These are phyloP conservation scores for Nothophaeocryptopus gaeumannii DNA, from an alignment of 2,329 filamentous ascomycete genomes.

Conservation along the genomic window DNA sequence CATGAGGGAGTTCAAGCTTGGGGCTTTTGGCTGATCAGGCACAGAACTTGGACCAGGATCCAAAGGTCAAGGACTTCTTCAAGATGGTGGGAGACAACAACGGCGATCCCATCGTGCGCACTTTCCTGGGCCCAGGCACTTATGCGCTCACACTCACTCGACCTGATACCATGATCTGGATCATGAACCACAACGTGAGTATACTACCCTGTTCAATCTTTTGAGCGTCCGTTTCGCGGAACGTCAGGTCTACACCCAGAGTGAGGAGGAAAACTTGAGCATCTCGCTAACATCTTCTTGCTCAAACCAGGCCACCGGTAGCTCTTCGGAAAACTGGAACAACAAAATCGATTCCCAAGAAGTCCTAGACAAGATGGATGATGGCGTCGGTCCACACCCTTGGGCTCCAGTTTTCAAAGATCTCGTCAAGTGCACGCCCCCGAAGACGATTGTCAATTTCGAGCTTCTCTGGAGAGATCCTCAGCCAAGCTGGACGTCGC, in stretches of 20 bases:
- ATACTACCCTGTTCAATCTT: neutral
- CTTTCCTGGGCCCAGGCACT: constrained; percentile 43
- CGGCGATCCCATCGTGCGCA: constrained; percentile 46
- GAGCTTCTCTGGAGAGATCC: constrained; percentile 48
- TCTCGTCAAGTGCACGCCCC: constrained; percentile 44
- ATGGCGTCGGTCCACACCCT: constrained; percentile 42
- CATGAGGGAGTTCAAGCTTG: constrained; percentile 18
- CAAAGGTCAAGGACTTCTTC: constrained; percentile 48
- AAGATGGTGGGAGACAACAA: constrained; percentile 38
- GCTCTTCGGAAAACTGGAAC: constrained; percentile 47
- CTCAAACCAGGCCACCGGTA: constrained; percentile 39
- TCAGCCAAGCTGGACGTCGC: constrained; percentile 45
- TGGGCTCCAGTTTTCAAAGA: constrained; percentile 48
- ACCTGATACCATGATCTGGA: constrained; percentile 50
- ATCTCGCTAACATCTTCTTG: too few species aligned
- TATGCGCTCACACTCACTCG: constrained; percentile 47
- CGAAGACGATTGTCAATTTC: constrained; percentile 50
- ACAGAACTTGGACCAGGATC: constrained; percentile 46
- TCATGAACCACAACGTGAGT: constrained; percentile 48
- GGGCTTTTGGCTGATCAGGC: constrained; percentile 32
- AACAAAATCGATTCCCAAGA: constrained; percentile 47
- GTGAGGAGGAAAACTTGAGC: too few species aligned
- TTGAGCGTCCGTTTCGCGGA: too few species aligned
- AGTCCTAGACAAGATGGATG: constrained; percentile 46
- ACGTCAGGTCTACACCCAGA: too few species aligned